phyloP scores from a whole-genome alignment of 306 rosid genomes.

The Prosopis cineraria region DNA sequence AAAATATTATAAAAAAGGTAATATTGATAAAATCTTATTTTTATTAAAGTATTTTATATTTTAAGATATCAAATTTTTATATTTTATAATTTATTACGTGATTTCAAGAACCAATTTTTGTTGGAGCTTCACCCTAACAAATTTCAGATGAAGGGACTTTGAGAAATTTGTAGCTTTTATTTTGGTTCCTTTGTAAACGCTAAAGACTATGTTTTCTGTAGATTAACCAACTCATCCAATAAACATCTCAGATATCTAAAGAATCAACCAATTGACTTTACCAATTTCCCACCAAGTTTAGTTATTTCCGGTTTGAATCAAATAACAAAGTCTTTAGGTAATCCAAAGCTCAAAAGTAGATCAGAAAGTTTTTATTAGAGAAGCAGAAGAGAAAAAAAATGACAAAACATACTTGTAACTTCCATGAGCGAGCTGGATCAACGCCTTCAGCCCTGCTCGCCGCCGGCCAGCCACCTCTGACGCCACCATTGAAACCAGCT shows the following conservation, averaged over 20 bases:
- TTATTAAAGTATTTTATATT: no score
- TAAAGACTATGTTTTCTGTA: not conserved
- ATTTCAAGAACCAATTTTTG: conserved; percentile 4
- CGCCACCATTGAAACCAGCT: conserved; percentile 73
- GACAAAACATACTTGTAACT: conserved; percentile 65
- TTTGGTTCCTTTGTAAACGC: not conserved
- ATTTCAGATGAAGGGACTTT: not conserved
- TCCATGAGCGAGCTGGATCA: conserved; percentile 76
- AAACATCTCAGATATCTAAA: not conserved
- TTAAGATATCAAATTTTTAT: no score
- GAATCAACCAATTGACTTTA: conserved; percentile 27
- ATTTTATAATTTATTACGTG: no score
- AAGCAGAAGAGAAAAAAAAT: conserved; percentile 2
- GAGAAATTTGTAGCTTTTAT: not conserved
- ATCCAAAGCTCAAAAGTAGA: not conserved
- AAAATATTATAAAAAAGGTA: no score
- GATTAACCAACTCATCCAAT: not conserved
- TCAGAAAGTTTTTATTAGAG: not conserved
- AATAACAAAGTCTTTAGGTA: not conserved
- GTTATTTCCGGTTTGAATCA: not conserved
- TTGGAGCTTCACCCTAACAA: conserved; percentile 15
- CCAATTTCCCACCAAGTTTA: conserved; percentile 2
- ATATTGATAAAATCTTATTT: no score
- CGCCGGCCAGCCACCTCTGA: conserved; percentile 49
- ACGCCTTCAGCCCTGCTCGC: conserved; percentile 53